phyloP scores from a whole-genome alignment of 345 rosid species.

The Pugionium dolabratum region DNA sequence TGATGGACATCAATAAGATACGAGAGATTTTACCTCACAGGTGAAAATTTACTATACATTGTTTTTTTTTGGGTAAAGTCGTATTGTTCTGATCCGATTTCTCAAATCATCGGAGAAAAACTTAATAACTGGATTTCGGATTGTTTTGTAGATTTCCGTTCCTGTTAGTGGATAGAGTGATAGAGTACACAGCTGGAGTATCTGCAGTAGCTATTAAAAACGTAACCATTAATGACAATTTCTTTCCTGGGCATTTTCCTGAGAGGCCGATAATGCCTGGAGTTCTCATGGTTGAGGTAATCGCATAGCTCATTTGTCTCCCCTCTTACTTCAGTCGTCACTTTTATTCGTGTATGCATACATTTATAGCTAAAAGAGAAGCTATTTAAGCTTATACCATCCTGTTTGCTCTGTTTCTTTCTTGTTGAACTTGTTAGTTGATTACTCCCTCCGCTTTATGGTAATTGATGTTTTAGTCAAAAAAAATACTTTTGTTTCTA shows the following conservation, averaged over 20 bases:
- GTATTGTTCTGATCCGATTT: constrained; percentile 11
- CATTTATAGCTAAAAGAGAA: too few relatives aligned
- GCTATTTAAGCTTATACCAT: too few relatives aligned
- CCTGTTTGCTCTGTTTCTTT: too few relatives aligned
- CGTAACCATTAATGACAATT: constrained; percentile 95
- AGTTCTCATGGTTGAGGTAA: constrained; percentile 96
- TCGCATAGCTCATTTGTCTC: too few relatives aligned
- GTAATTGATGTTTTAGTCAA: too few relatives aligned
- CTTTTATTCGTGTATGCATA: too few relatives aligned
- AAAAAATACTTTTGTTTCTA: too few relatives aligned
- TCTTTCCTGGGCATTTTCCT: constrained; percentile 99
- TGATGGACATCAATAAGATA: constrained; percentile 91
- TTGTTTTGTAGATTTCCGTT: constrained; percentile 77
- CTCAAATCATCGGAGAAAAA: background rate
- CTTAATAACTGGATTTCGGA: background rate
- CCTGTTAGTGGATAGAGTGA: constrained; percentile 95
- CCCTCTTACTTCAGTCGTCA: too few relatives aligned
- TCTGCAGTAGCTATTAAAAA: constrained; percentile 96
- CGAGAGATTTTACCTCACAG: constrained; percentile 90
- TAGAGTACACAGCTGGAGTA: constrained; percentile 90
- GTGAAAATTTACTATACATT: constrained; percentile 27
- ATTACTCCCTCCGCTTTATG: too few relatives aligned
- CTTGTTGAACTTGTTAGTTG: too few relatives aligned
- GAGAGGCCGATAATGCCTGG: constrained; percentile 99
- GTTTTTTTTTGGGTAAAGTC: background rate